Evolutionary conservation across 805 yeast species (phyloP).

Genomic region (Candida silvatica): DNA sequence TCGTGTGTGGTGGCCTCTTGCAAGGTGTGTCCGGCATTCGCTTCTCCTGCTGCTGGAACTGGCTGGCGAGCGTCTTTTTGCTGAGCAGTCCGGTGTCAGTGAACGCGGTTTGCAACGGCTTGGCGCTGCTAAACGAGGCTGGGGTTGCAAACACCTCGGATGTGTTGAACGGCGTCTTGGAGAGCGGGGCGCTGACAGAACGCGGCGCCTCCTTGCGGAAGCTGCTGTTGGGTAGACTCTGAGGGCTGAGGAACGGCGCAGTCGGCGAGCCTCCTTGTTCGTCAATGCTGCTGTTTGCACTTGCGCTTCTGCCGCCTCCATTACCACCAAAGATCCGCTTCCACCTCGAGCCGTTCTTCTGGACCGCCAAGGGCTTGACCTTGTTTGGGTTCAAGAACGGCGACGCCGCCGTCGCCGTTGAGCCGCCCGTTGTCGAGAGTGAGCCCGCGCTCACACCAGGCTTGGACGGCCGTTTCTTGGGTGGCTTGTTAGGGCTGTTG

Average conservation of each 20-base stretch:
- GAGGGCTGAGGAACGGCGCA: slow-evolving; percentile 2
- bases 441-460: no score
- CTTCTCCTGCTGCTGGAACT: slow-evolving; percentile 17
- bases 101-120: slow-evolving; percentile 82
- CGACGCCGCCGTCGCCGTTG: background rate
- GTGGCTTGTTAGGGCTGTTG: background rate
- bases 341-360: background rate
- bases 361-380: background rate
- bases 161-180: slow-evolving; percentile 10
- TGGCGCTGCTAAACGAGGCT: slow-evolving; percentile 57
- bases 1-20: slow-evolving; percentile 32
- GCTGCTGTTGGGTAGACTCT: slow-evolving; percentile 1
- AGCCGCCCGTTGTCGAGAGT: background rate
- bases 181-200: slow-evolving; percentile 1
- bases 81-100: slow-evolving; percentile 64
- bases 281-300: background rate
- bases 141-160: slow-evolving; percentile 32
- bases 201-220: background rate
- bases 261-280: no score
- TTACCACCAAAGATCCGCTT: background rate
- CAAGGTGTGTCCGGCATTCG: slow-evolving; percentile 60
- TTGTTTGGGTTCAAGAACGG: slow-evolving; percentile 1
- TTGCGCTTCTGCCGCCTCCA: background rate
- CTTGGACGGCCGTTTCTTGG: background rate
- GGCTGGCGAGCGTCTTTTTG: slow-evolving; percentile 34